Conservation (phyloP, 805 yeast species). For the Candida vartiovaarae region DNA sequence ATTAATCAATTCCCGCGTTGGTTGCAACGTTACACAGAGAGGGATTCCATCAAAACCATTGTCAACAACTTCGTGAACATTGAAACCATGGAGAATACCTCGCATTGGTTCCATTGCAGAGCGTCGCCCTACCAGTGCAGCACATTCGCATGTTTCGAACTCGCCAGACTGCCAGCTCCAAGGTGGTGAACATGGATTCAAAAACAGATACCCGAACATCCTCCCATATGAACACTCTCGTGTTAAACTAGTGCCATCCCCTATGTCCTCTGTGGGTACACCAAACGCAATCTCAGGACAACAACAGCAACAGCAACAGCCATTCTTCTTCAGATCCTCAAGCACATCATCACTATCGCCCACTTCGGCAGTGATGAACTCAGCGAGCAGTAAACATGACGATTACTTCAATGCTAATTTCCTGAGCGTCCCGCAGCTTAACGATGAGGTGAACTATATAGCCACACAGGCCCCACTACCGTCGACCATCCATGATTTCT, state of each 20-base stretch:
- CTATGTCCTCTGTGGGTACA: conserved; percentile 18
- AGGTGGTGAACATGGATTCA: conserved; percentile 63
- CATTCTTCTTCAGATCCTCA: conserved; percentile 3
- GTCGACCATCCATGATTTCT: conserved; percentile 78
- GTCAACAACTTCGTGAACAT: conserved; percentile 25
- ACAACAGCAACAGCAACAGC: not conserved
- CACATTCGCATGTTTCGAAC: conserved; percentile 1
- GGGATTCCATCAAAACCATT: conserved; percentile 19
- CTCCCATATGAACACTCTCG: conserved; percentile 59
- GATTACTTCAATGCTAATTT: conserved; percentile 55
- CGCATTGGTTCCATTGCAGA: conserved; percentile 17
- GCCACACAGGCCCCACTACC: conserved; percentile 89
- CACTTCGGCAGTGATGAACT: conserved; percentile 3
- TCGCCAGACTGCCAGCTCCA: conserved; percentile 26
- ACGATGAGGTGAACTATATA: conserved; percentile 43
- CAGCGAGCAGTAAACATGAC: conserved; percentile 5
- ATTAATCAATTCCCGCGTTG: conserved; percentile 32
- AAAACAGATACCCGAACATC: conserved; percentile 76
- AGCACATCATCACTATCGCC: conserved; percentile 22
- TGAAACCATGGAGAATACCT: conserved; percentile 28
- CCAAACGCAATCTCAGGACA: conserved; percentile 1
- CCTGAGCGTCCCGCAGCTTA: conserved; percentile 31
- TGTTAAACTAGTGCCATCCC: conserved; percentile 30
- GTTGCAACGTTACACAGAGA: conserved; percentile 32
- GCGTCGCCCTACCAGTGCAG: conserved; percentile 7